Base-by-base conservation (phyloP, 192 early-diverging fungal species). In the Backusella sp. region DNA sequence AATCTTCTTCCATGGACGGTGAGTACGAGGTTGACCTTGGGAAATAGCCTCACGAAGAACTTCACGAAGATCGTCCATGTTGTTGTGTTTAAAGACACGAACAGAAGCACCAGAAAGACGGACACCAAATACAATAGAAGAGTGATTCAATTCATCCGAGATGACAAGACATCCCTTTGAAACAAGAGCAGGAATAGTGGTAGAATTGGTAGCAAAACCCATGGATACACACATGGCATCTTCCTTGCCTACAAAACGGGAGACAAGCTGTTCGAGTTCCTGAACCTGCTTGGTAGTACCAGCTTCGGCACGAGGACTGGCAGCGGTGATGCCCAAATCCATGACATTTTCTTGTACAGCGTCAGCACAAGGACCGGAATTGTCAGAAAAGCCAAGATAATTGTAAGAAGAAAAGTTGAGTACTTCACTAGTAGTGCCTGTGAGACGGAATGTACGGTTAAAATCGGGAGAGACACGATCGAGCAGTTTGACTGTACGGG, bases 1-100 rank as follows among this genome's bases (percentile, higher is more conserved):
- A 81, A 99, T 99, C 86, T 99, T 99, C 85, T 97, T 97, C 98
- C 98, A 99, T 14, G 96, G 98, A 32, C 98, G 91, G 81, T 98
- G 97, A 8, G 96, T 99, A 70, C 98, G 90, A 28, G 97, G 97
- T 84, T 99, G 98, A 35, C 98, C 98, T 82, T 97, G 94, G 46
- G 95, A 85, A 75, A 99, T 98, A 74, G 91, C 90, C 73, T 95
- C 91, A 42, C 94, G 90, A 52, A 99, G 88, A 36, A 96, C 88
- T 30, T 79, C 49, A 77, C 96, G 96, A 41, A 99, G 82, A 81
- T 94, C 93, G 6, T 82, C 81, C 44, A 91, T 83, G 80, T 96
- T 90, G 85, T 99, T 99, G 86, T 99, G 96, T 79, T 94, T 94
- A 85, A 98, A 99, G 49, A 97, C 95, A 67, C 91, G 88, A 83